phyloP scores from a whole-genome alignment of 768 basidiomycete species.

The Boletus edulis region DNA sequence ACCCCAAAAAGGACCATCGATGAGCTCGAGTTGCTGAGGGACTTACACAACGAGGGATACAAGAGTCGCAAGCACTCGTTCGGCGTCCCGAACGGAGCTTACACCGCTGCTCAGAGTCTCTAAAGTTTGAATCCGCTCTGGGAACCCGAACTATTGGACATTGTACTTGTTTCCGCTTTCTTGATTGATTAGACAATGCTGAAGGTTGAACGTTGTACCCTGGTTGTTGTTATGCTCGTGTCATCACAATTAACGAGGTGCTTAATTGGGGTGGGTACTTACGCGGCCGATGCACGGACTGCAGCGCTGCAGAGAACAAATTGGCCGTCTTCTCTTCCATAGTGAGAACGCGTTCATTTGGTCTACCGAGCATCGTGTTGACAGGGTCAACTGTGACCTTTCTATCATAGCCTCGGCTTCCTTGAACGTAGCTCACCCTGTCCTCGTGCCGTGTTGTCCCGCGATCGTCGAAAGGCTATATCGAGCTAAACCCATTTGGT shows the following conservation, averaged over 20 bases:
- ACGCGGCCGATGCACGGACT: not conserved
- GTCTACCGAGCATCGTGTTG: not conserved
- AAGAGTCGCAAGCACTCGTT: constrained; percentile 6
- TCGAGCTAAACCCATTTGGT: no score
- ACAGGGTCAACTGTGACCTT: not conserved
- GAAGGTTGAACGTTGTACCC: no score
- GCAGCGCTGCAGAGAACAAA: no score
- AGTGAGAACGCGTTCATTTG: not conserved
- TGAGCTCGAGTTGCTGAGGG: constrained; percentile 27
- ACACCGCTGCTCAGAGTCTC: constrained; percentile 6
- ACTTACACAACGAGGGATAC: constrained; percentile 19
- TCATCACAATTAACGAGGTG: not conserved
- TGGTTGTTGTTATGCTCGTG: not conserved
- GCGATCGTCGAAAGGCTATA: no score
- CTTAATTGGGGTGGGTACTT: not conserved
- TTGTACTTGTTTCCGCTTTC: not conserved
- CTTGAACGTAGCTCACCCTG: not conserved
- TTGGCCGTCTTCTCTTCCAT: not conserved
- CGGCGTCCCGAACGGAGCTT: constrained; percentile 1
- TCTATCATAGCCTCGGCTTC: not conserved
- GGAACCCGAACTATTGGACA: not conserved
- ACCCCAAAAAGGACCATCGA: constrained; percentile 23
- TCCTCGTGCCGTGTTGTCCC: no score
- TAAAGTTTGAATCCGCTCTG: not conserved
- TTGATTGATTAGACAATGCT: not conserved